Evolutionary conservation across 371 early-diverging fungal genomes (phyloP).

Genomic region (Actinomucor elegans): DNA sequence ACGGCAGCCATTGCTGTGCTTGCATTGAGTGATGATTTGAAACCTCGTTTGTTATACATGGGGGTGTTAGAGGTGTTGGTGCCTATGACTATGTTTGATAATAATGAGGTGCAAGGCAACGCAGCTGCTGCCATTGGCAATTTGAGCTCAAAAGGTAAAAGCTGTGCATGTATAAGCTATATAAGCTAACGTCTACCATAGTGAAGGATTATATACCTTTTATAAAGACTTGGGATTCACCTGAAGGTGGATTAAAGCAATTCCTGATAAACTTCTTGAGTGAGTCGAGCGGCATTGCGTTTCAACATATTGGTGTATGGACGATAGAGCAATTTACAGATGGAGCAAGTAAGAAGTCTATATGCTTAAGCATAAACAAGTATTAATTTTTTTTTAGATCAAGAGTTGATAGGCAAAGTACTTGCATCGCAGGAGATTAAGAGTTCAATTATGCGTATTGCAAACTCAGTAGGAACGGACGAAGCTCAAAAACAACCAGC

Average conservation of each 20-base stretch:
- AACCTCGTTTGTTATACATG: conserved; percentile 64
- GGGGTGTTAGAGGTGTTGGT: conserved; percentile 71
- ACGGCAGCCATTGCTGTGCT: conserved; percentile 87
- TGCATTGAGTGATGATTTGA: conserved; percentile 79
- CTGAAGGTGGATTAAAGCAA: conserved; percentile 67
- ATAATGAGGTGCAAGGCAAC: conserved; percentile 81
- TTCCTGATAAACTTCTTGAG: conserved; percentile 72
- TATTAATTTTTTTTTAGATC: conserved; percentile 14
- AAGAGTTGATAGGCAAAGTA: conserved; percentile 24
- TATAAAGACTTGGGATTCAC: conserved; percentile 66
- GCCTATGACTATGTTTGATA: conserved; percentile 59
- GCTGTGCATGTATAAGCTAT: too few species aligned
- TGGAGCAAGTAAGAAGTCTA: conserved; percentile 42
- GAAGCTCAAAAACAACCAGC: not conserved
- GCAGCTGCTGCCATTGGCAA: conserved; percentile 86
- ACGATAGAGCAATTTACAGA: conserved; percentile 84
- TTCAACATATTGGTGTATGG: conserved; percentile 88
- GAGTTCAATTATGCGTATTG: conserved; percentile 31
- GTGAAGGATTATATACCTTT: conserved; percentile 69
- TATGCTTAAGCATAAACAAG: not conserved
- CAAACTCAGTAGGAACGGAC: conserved; percentile 12
- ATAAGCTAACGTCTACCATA: conserved; percentile 7
- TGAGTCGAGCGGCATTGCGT: conserved; percentile 67
- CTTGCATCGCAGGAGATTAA: conserved; percentile 31
- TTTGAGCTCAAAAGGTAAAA: conserved; percentile 68